Base-by-base conservation (phyloP, 2,329 filamentous ascomycete genomes). In the Lecanosticta acicola region DNA sequence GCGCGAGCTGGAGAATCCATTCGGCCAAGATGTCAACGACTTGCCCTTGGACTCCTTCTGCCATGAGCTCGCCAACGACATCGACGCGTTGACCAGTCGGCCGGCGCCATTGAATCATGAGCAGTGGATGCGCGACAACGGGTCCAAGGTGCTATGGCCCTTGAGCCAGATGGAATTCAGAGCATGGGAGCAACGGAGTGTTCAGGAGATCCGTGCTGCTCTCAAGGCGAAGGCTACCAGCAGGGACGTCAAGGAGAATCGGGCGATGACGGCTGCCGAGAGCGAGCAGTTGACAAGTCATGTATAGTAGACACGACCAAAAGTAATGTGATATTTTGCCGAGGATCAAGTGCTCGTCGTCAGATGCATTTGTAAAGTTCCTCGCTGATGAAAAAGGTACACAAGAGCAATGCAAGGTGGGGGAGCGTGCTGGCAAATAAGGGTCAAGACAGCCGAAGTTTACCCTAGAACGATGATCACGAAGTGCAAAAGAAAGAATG, bases 21-120 rank as follows among this genome's bases (percentile, higher is more conserved):
- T 93, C 64, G 87, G 87, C 46, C 75, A 81, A 53, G 87, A 93
- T 53, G 86, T 90, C 56, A 93, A 93, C 61, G 87, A 93, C 66
- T 69, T 90, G 34, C 84, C 84, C 0, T 74, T 90, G 2, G 87
- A 91, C 61, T 70, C 75, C 11, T 94, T 82, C 72, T 93, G 87
- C 68, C 76, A 82, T 32, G 84, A 89, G 59, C 75, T 93, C 34
- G 79, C 83, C 17, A 66, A 76, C 24, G 87, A 94, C 57, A 73
- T 93, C 56, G 84, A 91, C 34, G 79, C 85, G 47, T 80, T 91
- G 55, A 81, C 83, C 17, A 75, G 79, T 44, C 71, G 68, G 9
- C 74, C 76, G 1, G 67, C 76, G 29, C 78, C 78, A 2, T 37
- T 56, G 11, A 68, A 68, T 32, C 67, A 70, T 36, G 62, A 69